These are phyloP conservation scores for Alternaria viburni DNA, from an alignment of 2,329 filamentous ascomycete genomes.

Conservation along the genomic window DNA sequence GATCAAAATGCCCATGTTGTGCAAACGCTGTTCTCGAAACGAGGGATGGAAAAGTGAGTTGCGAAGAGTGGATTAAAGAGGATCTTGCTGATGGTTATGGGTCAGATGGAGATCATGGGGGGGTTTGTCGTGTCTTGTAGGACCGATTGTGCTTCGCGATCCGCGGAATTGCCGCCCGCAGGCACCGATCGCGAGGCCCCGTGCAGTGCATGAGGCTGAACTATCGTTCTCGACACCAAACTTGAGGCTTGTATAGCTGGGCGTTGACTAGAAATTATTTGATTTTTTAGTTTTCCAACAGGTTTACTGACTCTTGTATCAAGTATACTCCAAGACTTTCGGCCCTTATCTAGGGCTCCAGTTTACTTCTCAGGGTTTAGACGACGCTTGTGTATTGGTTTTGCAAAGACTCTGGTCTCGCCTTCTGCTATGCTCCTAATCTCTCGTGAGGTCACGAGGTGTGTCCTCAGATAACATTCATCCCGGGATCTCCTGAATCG, in stretches of 20 bases:
- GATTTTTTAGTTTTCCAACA: background rate
- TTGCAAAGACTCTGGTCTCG: background rate
- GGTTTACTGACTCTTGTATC: background rate
- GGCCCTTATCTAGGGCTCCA: background rate
- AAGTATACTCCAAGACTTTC: background rate
- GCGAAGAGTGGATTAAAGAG: background rate
- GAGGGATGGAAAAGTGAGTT: background rate
- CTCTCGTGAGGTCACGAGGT: background rate
- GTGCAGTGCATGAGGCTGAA: constrained; percentile 1
- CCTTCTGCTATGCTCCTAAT: background rate
- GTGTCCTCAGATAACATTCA: background rate
- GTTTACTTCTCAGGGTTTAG: background rate
- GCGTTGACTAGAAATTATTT: background rate
- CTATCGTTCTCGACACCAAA: background rate
- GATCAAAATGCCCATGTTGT: background rate
- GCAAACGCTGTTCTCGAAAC: background rate
- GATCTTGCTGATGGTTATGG: background rate
- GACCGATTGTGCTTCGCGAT: constrained; percentile 12
- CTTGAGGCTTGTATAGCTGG: background rate
- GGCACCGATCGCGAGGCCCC: background rate
- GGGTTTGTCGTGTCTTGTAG: constrained; percentile 3
- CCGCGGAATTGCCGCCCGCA: background rate
- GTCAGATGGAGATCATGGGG: background rate
- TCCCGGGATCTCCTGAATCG: background rate
- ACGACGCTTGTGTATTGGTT: background rate